These are phyloP conservation scores for Helicostylum pulchrum DNA, from an alignment of 192 early-diverging fungal genomes.

Conservation along the genomic window DNA sequence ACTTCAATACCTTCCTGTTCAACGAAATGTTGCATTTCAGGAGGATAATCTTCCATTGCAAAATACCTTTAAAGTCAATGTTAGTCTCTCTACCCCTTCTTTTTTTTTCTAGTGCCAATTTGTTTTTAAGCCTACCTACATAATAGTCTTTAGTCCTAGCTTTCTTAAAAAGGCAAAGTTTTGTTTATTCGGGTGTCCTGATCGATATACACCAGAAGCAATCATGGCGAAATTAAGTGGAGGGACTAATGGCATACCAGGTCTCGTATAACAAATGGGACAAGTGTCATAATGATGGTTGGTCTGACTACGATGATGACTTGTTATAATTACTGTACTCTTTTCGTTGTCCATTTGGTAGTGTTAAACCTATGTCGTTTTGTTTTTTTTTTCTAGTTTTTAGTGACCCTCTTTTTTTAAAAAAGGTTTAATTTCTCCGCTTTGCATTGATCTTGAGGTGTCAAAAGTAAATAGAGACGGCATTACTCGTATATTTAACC, in stretches of 20 bases:
- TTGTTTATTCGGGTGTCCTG: slow-evolving; percentile 88
- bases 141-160: slow-evolving; percentile 79
- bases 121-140: slow-evolving; percentile 39
- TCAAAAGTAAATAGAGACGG: too few relatives aligned
- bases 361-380: too few relatives aligned
- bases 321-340: neutral
- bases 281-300: slow-evolving; percentile 20
- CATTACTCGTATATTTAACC: too few relatives aligned
- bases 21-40: slow-evolving; percentile 73
- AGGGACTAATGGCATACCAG: slow-evolving; percentile 69
- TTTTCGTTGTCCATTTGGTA: too few relatives aligned
- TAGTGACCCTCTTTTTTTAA: too few relatives aligned
- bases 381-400: too few relatives aligned
- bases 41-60: slow-evolving; percentile 46
- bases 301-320: slow-evolving; percentile 5
- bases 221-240: slow-evolving; percentile 96
- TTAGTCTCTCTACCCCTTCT: neutral
- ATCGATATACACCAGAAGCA: slow-evolving; percentile 87
- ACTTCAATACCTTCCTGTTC: slow-evolving; percentile 67
- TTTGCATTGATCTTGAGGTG: too few relatives aligned
- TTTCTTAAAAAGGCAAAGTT: slow-evolving; percentile 89
- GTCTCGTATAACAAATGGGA: slow-evolving; percentile 36
- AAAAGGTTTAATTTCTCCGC: too few relatives aligned
- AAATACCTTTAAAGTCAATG: slow-evolving; percentile 31
- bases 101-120: neutral